Evolutionary conservation across 2,329 filamentous ascomycete genomes (phyloP).

Genomic region (Metarhizium album): DNA sequence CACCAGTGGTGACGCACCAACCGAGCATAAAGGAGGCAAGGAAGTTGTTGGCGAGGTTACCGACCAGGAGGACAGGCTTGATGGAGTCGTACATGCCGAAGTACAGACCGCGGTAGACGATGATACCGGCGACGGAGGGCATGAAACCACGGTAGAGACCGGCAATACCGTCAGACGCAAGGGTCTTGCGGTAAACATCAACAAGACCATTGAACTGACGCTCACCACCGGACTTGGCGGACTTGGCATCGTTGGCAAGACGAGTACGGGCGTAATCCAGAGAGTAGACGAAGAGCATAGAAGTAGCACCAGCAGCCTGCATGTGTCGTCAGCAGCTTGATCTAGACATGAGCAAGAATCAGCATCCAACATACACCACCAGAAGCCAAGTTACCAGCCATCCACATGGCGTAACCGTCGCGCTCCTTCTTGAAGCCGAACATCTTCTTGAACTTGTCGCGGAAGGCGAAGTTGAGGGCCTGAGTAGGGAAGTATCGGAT

Average conservation of each 20-base stretch:
- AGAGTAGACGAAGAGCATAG: slow-evolving; percentile 99
- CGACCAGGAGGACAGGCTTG: slow-evolving; percentile 95
- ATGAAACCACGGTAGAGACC: slow-evolving; percentile 99
- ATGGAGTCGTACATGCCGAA: slow-evolving; percentile 99
- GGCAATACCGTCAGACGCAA: slow-evolving; percentile 94
- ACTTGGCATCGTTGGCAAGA: slow-evolving; percentile 99
- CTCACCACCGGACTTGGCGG: slow-evolving; percentile 89
- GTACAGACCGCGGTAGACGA: slow-evolving; percentile 99
- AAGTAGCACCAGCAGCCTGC: slow-evolving; percentile 95
- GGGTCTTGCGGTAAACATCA: slow-evolving; percentile 99
- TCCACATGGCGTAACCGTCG: slow-evolving; percentile 98
- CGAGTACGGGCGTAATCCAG: slow-evolving; percentile 99
- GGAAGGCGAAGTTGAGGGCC: slow-evolving; percentile 99
- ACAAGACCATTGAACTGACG: slow-evolving; percentile 99
- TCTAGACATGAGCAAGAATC: not conserved
- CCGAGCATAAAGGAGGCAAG: slow-evolving; percentile 97
- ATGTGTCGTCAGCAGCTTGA: slow-evolving; percentile 6
- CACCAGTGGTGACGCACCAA: slow-evolving; percentile 99
- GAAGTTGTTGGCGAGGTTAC: slow-evolving; percentile 94
- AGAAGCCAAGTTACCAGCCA: slow-evolving; percentile 98
- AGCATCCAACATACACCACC: slow-evolving; percentile 71
- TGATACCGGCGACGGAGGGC: slow-evolving; percentile 96
- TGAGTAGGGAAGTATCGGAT: slow-evolving; percentile 99
- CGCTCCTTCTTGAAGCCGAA: slow-evolving; percentile 99
- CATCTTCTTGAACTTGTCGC: slow-evolving; percentile 99